Evolutionary conservation across 2,329 filamentous ascomycete genomes (phyloP).

Genomic region (Gyromitra esculenta): DNA sequence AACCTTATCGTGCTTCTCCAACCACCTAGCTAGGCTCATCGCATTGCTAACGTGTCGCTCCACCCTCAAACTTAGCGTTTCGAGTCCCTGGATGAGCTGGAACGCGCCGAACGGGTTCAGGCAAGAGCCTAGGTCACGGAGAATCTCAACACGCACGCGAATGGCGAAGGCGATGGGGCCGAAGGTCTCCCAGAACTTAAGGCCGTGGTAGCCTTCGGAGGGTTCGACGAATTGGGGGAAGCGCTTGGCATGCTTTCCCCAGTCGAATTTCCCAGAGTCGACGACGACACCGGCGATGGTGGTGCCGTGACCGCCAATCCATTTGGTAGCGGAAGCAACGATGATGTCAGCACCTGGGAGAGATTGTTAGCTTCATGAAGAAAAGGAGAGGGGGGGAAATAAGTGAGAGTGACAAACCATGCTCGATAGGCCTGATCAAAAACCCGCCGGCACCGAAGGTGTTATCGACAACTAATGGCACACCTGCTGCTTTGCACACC

Average conservation of each 20-base stretch:
- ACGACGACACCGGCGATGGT: slow-evolving; percentile 88
- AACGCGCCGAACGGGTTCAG: slow-evolving; percentile 93
- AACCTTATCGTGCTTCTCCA: slow-evolving; percentile 84
- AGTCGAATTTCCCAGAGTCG: slow-evolving; percentile 92
- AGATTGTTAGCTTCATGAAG: slow-evolving; percentile 9
- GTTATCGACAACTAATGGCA: slow-evolving; percentile 81
- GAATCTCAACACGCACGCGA: slow-evolving; percentile 85
- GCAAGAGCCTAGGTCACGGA: slow-evolving; percentile 83
- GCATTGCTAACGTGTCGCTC: slow-evolving; percentile 90
- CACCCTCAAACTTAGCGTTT: slow-evolving; percentile 86
- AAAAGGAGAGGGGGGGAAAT: neutral
- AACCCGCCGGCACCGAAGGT: slow-evolving; percentile 94
- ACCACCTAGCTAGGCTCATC: slow-evolving; percentile 79
- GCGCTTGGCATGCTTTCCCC: slow-evolving; percentile 81
- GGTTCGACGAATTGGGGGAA: slow-evolving; percentile 95
- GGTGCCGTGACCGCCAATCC: slow-evolving; percentile 95
- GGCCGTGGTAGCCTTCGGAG: slow-evolving; percentile 86
- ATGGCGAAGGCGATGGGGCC: slow-evolving; percentile 83
- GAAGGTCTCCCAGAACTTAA: slow-evolving; percentile 95
- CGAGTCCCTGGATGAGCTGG: slow-evolving; percentile 86
- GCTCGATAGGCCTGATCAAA: slow-evolving; percentile 84
- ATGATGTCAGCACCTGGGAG: slow-evolving; percentile 79
- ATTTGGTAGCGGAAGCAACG: slow-evolving; percentile 90
- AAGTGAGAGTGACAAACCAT: slow-evolving; percentile 63
- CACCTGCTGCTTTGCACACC: slow-evolving; percentile 74